Percentiles rank a stretch among this genome's conserved stretches.
These are phyloP conservation scores for Arthrobotrys musiformis DNA, from an alignment of 2,329 filamentous ascomycete species.

Conservation along the genomic window DNA sequence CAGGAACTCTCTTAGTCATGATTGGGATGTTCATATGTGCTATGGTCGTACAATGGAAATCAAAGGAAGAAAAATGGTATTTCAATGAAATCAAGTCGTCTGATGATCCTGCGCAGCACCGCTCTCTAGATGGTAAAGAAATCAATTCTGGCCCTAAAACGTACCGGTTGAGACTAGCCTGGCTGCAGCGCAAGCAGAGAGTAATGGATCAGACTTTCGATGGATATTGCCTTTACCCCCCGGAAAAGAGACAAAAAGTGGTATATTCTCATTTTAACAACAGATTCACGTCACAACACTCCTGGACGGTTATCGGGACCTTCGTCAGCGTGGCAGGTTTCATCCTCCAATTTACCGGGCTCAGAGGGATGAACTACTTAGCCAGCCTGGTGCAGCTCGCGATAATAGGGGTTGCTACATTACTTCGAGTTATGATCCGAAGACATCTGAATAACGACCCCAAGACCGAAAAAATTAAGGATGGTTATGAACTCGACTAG, in stretches of 20 bases:
- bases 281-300: not conserved
- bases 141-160: no score
- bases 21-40: constrained; percentile 60
- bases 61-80: constrained; percentile 56
- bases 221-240: constrained; percentile 50
- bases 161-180: constrained; percentile 39
- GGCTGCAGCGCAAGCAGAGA: constrained; percentile 56
- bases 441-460: constrained; percentile 39
- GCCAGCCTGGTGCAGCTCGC: constrained; percentile 55
- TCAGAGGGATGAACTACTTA: constrained; percentile 55
- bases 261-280: constrained; percentile 13
- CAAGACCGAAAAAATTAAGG: constrained; percentile 16
- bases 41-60: constrained; percentile 61
- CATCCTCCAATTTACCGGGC: constrained; percentile 55
- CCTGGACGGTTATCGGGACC: constrained; percentile 20
- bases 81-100: not conserved
- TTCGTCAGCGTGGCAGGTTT: constrained; percentile 50
- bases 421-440: constrained; percentile 51
- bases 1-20: constrained; percentile 60
- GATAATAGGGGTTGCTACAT: constrained; percentile 41
- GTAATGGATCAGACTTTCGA: constrained; percentile 58
- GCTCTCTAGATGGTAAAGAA: no score
- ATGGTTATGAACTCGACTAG: constrained; percentile 53
- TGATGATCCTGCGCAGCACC: not conserved
- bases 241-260: constrained; percentile 1